Conservation (phyloP, 768 basidiomycete species). For the Panus rudis region DNA sequence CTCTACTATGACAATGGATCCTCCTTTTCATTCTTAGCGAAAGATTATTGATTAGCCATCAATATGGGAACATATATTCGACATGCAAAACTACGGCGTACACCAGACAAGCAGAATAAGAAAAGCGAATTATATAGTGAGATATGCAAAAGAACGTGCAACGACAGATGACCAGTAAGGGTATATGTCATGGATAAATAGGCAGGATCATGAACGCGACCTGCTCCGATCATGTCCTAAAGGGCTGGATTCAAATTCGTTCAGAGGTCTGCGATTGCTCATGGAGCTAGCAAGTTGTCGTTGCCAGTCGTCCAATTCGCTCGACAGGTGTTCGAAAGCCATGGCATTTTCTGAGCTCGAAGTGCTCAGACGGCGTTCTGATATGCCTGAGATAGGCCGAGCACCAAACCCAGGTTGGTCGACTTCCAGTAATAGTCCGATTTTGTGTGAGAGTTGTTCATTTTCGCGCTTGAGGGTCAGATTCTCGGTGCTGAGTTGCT, state of each 20-base stretch:
- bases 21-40: slow-evolving; percentile 6
- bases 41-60: not conserved
- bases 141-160: slow-evolving; percentile 47
- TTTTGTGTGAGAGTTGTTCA: slow-evolving; percentile 86
- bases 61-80: slow-evolving; percentile 3
- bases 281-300: slow-evolving; percentile 76
- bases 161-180: slow-evolving; percentile 31
- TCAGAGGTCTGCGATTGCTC: slow-evolving; percentile 63
- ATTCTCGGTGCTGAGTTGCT: slow-evolving; percentile 81
- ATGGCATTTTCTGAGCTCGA: slow-evolving; percentile 79
- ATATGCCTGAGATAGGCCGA: slow-evolving; percentile 51
- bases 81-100: slow-evolving; percentile 11
- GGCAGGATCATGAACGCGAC: slow-evolving; percentile 38
- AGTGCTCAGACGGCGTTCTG: slow-evolving; percentile 56
- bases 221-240: slow-evolving; percentile 50
- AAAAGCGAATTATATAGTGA: slow-evolving; percentile 27
- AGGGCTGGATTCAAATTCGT: slow-evolving; percentile 61
- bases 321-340: slow-evolving; percentile 72
- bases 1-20: slow-evolving; percentile 13
- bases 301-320: slow-evolving; percentile 82
- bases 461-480: slow-evolving; percentile 75
- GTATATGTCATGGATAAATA: slow-evolving; percentile 39
- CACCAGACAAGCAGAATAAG: slow-evolving; percentile 25
- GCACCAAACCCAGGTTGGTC: slow-evolving; percentile 70
- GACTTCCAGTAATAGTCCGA: slow-evolving; percentile 80